These are phyloP conservation scores for Umbelopsis vinacea DNA, from an alignment of 192 early-diverging fungal species.

Conservation along the genomic window DNA sequence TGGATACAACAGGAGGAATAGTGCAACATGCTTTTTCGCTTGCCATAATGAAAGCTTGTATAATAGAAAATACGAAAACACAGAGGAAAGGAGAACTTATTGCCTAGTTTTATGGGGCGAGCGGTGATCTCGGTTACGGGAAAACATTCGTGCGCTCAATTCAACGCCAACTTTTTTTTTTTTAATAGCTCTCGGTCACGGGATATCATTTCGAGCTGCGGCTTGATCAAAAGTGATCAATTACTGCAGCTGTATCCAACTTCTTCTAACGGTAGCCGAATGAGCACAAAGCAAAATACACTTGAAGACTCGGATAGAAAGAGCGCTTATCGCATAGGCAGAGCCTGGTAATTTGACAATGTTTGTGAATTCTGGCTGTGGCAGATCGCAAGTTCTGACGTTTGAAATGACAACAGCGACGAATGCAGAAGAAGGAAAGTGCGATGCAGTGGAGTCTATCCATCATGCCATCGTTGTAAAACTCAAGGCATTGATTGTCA, in stretches of 20 bases:
- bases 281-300: not conserved
- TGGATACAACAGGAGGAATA: slow-evolving; percentile 28
- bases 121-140: not conserved
- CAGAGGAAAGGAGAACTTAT: not conserved
- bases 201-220: too few relatives aligned
- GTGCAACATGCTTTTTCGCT: slow-evolving; percentile 28
- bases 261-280: not conserved
- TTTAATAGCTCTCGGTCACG: too few relatives aligned
- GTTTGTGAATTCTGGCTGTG: not conserved
- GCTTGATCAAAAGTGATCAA: too few relatives aligned
- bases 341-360: not conserved
- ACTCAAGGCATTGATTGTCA: slow-evolving; percentile 53
- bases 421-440: slow-evolving; percentile 11
- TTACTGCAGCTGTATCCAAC: not conserved
- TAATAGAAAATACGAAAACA: not conserved
- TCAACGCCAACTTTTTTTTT: not conserved
- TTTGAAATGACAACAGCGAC: not conserved
- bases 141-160: not conserved
- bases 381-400: not conserved
- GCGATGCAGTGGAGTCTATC: not conserved
- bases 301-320: not conserved
- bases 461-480: slow-evolving; percentile 13
- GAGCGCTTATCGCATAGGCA: not conserved
- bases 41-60: slow-evolving; percentile 16
- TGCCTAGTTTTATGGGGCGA: not conserved